Conservation (phyloP, 805 yeast genomes). For the Saturnispora serradocipensis region DNA sequence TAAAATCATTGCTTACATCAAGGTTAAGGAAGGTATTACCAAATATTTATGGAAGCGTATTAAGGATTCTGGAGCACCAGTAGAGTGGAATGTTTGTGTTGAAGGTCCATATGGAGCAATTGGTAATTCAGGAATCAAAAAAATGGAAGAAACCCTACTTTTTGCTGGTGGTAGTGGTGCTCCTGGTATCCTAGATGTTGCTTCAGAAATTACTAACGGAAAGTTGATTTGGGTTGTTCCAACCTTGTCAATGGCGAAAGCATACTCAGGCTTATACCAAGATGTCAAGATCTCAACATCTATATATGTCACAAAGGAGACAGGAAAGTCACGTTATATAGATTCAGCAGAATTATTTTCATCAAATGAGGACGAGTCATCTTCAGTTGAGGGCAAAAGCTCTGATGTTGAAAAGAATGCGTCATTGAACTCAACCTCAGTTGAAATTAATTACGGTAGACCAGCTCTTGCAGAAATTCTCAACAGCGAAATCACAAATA, state of each 20-base stretch:
- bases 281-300: conserved; percentile 22
- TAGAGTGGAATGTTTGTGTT: conserved; percentile 26
- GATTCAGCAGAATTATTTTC: not conserved
- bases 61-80: conserved; percentile 3
- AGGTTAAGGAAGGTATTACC: conserved; percentile 47
- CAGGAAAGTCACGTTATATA: not conserved
- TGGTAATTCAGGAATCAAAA: conserved; percentile 35
- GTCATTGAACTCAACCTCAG: not conserved
- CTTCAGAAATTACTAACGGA: conserved; percentile 22
- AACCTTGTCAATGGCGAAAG: conserved; percentile 35
- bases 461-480: conserved; percentile 30
- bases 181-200: conserved; percentile 45
- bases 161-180: conserved; percentile 69
- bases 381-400: not conserved
- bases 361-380: not conserved
- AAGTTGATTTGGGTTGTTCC: conserved; percentile 56
- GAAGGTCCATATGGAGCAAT: conserved; percentile 65
- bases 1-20: conserved; percentile 33
- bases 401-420: not conserved
- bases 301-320: conserved; percentile 32
- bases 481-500: conserved; percentile 25
- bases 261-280: conserved; percentile 30
- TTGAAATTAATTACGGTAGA: conserved; percentile 24
- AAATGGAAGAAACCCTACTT: conserved; percentile 42
- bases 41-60: conserved; percentile 29